phyloP scores from a whole-genome alignment of 148 eudicot species.

The Rhododendron simsii region DNA sequence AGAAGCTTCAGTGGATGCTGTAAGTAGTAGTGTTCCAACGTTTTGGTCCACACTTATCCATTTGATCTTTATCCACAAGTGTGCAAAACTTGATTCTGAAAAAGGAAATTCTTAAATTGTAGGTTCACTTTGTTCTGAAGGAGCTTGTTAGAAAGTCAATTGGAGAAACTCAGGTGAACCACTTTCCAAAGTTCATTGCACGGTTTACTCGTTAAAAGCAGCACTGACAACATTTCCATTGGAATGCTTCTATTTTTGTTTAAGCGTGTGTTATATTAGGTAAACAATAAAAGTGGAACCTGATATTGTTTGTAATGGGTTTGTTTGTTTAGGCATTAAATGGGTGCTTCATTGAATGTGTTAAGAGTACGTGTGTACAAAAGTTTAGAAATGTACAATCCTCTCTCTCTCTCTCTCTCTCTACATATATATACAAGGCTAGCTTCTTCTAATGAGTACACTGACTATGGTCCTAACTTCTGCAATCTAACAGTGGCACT shows the following conservation, averaged over 20 bases:
- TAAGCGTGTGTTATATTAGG: not conserved
- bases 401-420: not conserved
- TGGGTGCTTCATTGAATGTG: not conserved
- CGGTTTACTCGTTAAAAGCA: not conserved
- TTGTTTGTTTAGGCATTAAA: not conserved
- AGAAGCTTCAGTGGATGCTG: conserved; percentile 85
- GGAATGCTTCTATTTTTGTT: not conserved
- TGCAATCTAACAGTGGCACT: not conserved
- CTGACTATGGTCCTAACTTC: not conserved
- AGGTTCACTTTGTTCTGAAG: conserved; percentile 76
- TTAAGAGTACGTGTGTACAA: no score
- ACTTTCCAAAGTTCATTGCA: not conserved
- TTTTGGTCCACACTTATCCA: not conserved
- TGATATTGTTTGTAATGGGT: not conserved
- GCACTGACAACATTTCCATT: not conserved
- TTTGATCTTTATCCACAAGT: not conserved
- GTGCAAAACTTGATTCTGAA: not conserved
- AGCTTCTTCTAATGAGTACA: not conserved
- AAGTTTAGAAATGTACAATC: not conserved
- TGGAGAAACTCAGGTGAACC: conserved; percentile 56
- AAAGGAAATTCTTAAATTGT: not conserved
- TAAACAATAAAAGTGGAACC: not conserved
- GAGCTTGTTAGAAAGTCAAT: conserved; percentile 79
- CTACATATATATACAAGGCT: not conserved
- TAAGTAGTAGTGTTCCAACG: conserved; percentile 23